Evolutionary conservation across 495 filamentous ascomycete genomes (phyloP), one percentile per base, ranked within the genome.

Genomic region (Poronia punctata): DNA sequence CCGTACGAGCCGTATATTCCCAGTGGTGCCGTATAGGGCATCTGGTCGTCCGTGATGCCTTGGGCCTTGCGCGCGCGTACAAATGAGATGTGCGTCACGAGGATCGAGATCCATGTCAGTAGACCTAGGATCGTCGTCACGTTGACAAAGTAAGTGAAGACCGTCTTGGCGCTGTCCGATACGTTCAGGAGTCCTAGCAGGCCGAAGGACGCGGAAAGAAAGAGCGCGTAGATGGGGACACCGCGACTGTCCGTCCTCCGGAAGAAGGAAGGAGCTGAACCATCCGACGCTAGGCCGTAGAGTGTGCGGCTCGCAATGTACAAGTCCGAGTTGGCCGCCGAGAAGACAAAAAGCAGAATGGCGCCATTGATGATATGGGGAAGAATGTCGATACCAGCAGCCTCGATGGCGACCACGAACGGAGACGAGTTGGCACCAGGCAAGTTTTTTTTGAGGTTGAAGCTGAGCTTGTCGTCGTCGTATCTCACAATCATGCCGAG

Each of bases 141-240:
- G 55, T 89, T 87, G 46, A 92, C 82, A 45, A 95, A 92, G 71
- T 90, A 92, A 16, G 65, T 70, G 59, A 94, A 94, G 3, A 94
- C 84, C 0, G 60, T 68, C 38, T 71, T 71, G 0, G 84, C 78
- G 49, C 77, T 75, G 46, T 70, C 76, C 38, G 73, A 71, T 0
- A 87, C 82, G 57, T 86, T 89, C 70, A 94, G 75, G 65, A 79
- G 90, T 6, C 83, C 86, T 5, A 93, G 70, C 2, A 82, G 68
- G 17, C 72, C 74, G 54, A 93, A 78, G 0, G 69, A 3, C 2
- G 82, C 65, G 8, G 76, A 81, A 0, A 80, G 50, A 0, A 52
- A 68, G 9, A 95, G 76, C 1, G 86, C 75, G 31, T 70, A 76
- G 38, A 84, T 65, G 4, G 88, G 88, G 2, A 93, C 85, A 35